A percentile compares a stretch with the other conserved stretches of the same genome.
Evolutionary conservation across 2,329 filamentous ascomycete species (phyloP).

Genomic region (Ceratocystis alfenasii): DNA sequence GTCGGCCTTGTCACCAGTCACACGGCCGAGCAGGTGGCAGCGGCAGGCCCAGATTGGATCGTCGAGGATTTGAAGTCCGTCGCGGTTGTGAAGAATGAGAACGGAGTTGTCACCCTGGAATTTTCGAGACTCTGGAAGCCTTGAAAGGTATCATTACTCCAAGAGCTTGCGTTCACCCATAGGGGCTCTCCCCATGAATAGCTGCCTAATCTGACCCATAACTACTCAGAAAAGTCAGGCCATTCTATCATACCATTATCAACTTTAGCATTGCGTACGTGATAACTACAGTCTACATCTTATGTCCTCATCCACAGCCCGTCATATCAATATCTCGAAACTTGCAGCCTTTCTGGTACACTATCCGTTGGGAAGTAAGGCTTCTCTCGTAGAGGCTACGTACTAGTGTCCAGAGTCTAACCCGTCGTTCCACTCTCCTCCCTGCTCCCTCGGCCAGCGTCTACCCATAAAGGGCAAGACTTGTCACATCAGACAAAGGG

Average conservation of each 20-base stretch:
- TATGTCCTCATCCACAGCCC: not conserved
- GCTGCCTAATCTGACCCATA: not conserved
- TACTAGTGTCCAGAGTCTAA: not conserved
- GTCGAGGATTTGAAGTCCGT: conserved; percentile 68
- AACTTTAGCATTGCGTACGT: not conserved
- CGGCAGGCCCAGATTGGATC: conserved; percentile 78
- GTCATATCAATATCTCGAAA: not conserved
- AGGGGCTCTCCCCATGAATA: not conserved
- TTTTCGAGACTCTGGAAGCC: conserved; percentile 48
- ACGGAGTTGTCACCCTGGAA: conserved; percentile 53
- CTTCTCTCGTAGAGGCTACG: not conserved
- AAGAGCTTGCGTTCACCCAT: not conserved
- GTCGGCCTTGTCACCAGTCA: conserved; percentile 79
- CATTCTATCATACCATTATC: not conserved
- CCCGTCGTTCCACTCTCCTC: not conserved
- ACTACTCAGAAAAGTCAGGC: not conserved
- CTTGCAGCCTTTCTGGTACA: not conserved
- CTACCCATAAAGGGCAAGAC: not conserved
- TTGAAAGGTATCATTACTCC: conserved; percentile 21
- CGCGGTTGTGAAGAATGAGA: conserved; percentile 45
- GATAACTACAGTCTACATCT: not conserved
- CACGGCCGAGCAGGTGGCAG: conserved; percentile 55
- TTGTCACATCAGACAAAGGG: conserved; percentile 4
- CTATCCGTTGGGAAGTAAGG: not conserved
- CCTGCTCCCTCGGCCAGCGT: not conserved